Conservation (phyloP, 1,284 basidiomycete genomes). For the Uromyces viciae-fabae region DNA sequence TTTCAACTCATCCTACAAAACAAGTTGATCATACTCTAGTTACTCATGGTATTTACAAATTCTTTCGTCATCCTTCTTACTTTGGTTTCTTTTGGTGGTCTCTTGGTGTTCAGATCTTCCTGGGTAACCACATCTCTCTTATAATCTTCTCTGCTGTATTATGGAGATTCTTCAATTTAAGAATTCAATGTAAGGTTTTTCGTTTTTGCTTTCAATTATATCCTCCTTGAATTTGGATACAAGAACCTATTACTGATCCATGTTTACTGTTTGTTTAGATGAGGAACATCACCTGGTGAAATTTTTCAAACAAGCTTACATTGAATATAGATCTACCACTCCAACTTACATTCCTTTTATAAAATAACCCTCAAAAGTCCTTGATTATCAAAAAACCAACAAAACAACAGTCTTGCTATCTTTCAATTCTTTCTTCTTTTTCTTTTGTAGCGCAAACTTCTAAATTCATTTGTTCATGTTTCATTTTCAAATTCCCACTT, state of each 20-base stretch:
- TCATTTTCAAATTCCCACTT: no score
- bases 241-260: not conserved
- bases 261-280: not conserved
- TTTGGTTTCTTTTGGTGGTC: conserved; percentile 44
- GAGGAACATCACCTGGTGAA: conserved; percentile 38
- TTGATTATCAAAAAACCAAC: no score
- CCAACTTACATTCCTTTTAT: conserved; percentile 34
- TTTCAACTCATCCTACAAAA: not conserved
- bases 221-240: not conserved
- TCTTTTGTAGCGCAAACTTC: no score
- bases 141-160: not conserved
- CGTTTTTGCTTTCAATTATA: not conserved
- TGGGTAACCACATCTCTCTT: conserved; percentile 2
- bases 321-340: conserved; percentile 30
- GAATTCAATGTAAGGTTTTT: conserved; percentile 24
- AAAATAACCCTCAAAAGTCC: no score
- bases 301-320: conserved; percentile 31
- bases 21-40: conserved; percentile 23
- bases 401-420: no score
- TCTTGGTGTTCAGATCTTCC: conserved; percentile 21
- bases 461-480: no score
- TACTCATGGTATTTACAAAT: conserved; percentile 26
- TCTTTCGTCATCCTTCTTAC: conserved; percentile 41
- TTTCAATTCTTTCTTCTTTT: no score
- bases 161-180: conserved; percentile 31